Conservation (phyloP, 2,329 filamentous ascomycete species). For the Fusarium virguliforme region DNA sequence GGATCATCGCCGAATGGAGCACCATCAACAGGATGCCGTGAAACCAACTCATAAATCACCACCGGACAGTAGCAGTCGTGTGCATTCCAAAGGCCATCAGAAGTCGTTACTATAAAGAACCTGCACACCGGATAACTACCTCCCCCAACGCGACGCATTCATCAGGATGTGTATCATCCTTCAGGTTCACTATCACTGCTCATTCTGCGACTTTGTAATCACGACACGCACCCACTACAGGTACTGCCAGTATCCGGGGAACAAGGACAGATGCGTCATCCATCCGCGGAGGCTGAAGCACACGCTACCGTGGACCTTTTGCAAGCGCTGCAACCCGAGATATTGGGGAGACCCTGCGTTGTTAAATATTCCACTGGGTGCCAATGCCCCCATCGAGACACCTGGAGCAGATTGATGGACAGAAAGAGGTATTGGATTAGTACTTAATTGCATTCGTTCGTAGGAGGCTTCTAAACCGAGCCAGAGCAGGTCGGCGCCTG, state of each 20-base stretch:
- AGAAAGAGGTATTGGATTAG: not conserved
- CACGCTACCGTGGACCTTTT: slow-evolving; percentile 2
- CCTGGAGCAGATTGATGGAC: not conserved
- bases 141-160: not conserved
- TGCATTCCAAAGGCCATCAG: not conserved
- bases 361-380: not conserved
- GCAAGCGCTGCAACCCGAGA: slow-evolving; percentile 12
- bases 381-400: not conserved
- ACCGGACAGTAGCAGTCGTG: too few species aligned
- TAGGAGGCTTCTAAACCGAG: not conserved
- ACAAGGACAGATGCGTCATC: not conserved
- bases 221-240: slow-evolving; percentile 12
- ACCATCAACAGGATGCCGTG: not conserved
- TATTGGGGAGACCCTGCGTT: slow-evolving; percentile 14
- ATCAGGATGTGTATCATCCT: slow-evolving; percentile 18
- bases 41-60: not conserved
- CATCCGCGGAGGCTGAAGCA: not conserved
- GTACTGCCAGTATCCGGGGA: slow-evolving; percentile 9
- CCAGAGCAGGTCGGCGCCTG: too few species aligned
- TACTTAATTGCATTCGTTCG: not conserved
- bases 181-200: slow-evolving; percentile 7
- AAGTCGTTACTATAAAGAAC: not conserved
- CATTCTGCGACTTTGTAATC: slow-evolving; percentile 10
- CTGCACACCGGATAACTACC: not conserved
- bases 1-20: not conserved